phyloP scores from a whole-genome alignment of 2,329 filamentous ascomycete species.

The Penicillium sp. region DNA sequence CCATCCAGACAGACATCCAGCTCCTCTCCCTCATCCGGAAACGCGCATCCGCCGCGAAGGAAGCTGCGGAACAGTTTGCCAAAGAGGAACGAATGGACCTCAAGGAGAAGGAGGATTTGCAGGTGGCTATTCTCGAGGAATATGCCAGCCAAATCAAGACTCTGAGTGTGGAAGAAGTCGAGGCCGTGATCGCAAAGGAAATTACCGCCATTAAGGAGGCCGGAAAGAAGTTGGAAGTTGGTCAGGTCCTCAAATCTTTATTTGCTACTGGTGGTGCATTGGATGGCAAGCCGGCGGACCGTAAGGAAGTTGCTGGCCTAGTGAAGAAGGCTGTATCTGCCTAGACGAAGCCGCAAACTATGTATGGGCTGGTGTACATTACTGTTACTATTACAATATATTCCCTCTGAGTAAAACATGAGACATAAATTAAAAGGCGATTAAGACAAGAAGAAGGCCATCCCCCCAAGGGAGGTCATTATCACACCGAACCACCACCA shows the following conservation, averaged over 20 bases:
- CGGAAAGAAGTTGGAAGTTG: conserved; percentile 37
- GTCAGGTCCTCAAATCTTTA: conserved; percentile 43
- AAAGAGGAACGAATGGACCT: conserved; percentile 44
- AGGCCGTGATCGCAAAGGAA: conserved; percentile 33
- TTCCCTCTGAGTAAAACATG: not conserved
- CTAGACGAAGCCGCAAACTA: not conserved
- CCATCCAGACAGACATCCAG: conserved; percentile 48
- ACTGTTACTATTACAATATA: conserved; percentile 21
- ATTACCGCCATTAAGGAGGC: conserved; percentile 36
- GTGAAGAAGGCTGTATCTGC: conserved; percentile 37
- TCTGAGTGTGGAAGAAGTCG: conserved; percentile 42
- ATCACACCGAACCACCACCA: conserved; percentile 51
- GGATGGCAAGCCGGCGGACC: conserved; percentile 45
- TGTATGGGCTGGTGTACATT: conserved; percentile 17
- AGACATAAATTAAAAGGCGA: conserved; percentile 6
- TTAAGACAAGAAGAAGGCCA: conserved; percentile 37
- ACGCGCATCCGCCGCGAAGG: conserved; percentile 36
- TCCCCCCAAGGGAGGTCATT: conserved; percentile 46
- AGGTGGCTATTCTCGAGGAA: conserved; percentile 45
- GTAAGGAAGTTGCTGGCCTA: conserved; percentile 41
- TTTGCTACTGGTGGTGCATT: conserved; percentile 42
- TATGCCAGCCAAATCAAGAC: conserved; percentile 45
- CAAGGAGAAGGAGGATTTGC: conserved; percentile 45
- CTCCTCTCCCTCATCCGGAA: conserved; percentile 48
- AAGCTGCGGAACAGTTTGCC: conserved; percentile 43